Conservation (phyloP, 2,329 filamentous ascomycete genomes). For the Aspergillus glaucus region DNA sequence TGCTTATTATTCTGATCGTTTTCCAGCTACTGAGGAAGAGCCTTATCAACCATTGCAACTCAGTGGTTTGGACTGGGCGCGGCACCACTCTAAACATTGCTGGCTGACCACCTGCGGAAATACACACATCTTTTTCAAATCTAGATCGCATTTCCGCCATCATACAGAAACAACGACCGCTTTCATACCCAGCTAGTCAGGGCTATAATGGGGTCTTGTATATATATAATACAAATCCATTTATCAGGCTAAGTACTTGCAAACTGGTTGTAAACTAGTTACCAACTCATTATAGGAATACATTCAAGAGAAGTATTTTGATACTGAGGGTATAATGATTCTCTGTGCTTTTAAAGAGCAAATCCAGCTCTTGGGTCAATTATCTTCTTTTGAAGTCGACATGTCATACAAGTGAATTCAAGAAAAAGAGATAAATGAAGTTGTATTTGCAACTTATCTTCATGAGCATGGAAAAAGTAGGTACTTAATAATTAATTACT, state of each 20-base stretch:
- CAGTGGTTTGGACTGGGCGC: no score
- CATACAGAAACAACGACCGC: neutral
- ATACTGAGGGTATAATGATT: neutral
- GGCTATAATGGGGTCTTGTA: neutral
- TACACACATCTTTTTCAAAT: neutral
- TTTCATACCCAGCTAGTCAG: neutral
- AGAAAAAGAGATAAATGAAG: neutral
- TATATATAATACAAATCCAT: neutral
- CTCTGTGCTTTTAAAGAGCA: neutral
- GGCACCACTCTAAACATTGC: no score
- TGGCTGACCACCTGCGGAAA: neutral
- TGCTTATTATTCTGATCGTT: no score
- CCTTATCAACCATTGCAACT: no score
- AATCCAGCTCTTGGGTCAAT: neutral
- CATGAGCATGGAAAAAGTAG: neutral
- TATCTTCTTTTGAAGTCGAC: neutral
- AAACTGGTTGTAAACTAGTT: neutral
- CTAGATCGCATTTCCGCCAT: neutral
- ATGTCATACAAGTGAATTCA: neutral
- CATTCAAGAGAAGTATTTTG: neutral
- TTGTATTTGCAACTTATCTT: neutral
- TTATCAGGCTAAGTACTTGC: neutral
- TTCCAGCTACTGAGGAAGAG: no score
- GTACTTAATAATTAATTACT: neutral
- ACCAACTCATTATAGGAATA: neutral